A percentile compares a stretch with the other conserved stretches of the same genome.
phyloP scores from a whole-genome alignment of 1,284 basidiomycete genomes.

The Malassezia yamatoensis region DNA sequence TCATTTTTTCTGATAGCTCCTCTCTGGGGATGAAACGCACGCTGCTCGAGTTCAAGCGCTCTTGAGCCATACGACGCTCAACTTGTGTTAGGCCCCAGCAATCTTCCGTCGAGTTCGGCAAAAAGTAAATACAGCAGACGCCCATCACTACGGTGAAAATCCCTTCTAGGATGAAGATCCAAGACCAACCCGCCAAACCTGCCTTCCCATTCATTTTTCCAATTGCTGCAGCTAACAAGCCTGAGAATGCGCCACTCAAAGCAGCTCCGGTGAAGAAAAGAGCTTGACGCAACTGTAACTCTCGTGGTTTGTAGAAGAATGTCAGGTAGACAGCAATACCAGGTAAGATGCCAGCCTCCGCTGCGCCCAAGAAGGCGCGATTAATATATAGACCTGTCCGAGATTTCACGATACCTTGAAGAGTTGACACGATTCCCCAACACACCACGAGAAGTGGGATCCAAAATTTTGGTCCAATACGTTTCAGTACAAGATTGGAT shows the following conservation, averaged over 20 bases:
- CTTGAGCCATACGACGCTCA: constrained; percentile 26
- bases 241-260: constrained; percentile 34
- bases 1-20: background rate
- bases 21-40: background rate
- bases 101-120: constrained; percentile 29
- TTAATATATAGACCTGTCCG: constrained; percentile 35
- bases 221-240: constrained; percentile 37
- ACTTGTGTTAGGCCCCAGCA: constrained; percentile 27
- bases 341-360: constrained; percentile 35
- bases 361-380: constrained; percentile 32
- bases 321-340: constrained; percentile 34
- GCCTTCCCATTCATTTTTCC: constrained; percentile 24
- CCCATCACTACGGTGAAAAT: constrained; percentile 34
- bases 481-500: constrained; percentile 34
- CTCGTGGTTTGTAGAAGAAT: constrained; percentile 37
- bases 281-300: constrained; percentile 35
- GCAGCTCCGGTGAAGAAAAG: constrained; percentile 40
- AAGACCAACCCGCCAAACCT: constrained; percentile 26
- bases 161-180: constrained; percentile 42
- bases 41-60: constrained; percentile 14
- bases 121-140: constrained; percentile 22
- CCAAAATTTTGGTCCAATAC: constrained; percentile 28
- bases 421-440: constrained; percentile 32
- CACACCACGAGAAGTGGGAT: constrained; percentile 28
- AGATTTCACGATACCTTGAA: constrained; percentile 31